Conservation (phyloP, 2,329 filamentous ascomycete genomes). For the Penicillium aurantiogriseum region DNA sequence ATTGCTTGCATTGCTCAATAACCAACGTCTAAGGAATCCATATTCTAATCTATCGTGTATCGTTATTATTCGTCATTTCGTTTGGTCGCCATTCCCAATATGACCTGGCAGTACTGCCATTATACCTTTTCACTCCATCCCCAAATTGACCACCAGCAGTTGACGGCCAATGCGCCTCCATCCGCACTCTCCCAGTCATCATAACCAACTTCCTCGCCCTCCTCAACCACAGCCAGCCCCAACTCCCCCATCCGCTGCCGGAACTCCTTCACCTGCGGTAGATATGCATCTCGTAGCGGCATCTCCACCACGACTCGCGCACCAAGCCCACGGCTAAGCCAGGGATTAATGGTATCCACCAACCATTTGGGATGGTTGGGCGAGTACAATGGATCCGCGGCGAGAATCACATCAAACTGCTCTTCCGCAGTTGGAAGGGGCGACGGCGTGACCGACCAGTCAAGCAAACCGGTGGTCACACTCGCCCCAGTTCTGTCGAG, state of each 20-base stretch:
- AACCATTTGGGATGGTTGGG: slow-evolving; percentile 76
- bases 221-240: slow-evolving; percentile 53
- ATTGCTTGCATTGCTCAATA: slow-evolving; percentile 3
- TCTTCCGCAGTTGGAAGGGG: slow-evolving; percentile 32
- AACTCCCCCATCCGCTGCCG: slow-evolving; percentile 58
- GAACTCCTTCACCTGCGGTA: slow-evolving; percentile 63
- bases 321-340: slow-evolving; percentile 57
- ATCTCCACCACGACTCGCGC: slow-evolving; percentile 76
- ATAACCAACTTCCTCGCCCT: slow-evolving; percentile 47
- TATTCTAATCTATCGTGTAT: slow-evolving; percentile 30
- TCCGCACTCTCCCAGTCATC: slow-evolving; percentile 49
- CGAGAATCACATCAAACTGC: slow-evolving; percentile 67
- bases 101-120: neutral
- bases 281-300: slow-evolving; percentile 70
- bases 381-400: slow-evolving; percentile 84
- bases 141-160: slow-evolving; percentile 52
- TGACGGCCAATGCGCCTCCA: slow-evolving; percentile 43
- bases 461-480: slow-evolving; percentile 64
- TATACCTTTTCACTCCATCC: slow-evolving; percentile 41
- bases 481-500: slow-evolving; percentile 57
- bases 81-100: slow-evolving; percentile 10
- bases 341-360: slow-evolving; percentile 65
- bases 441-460: slow-evolving; percentile 58
- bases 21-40: slow-evolving; percentile 13
- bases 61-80: slow-evolving; percentile 33